These are phyloP conservation scores for Cercospora janseana DNA, from an alignment of 2,329 filamentous ascomycete genomes.

Conservation along the genomic window DNA sequence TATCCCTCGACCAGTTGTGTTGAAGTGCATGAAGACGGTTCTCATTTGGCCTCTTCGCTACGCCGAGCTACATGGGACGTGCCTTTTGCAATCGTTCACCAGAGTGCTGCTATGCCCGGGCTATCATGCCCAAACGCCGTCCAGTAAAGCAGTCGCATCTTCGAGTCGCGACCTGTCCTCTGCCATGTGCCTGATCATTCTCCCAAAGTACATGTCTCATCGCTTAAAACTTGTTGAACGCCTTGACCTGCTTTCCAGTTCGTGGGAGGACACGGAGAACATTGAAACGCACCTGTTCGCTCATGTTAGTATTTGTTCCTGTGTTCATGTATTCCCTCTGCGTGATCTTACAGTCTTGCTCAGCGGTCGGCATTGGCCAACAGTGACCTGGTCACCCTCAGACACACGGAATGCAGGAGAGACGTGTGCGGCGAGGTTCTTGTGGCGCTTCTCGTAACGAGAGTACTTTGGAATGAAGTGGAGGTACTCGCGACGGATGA, in stretches of 20 bases:
- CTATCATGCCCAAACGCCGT: constrained; percentile 28
- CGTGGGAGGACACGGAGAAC: constrained; percentile 96
- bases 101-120: constrained; percentile 17
- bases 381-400: constrained; percentile 98
- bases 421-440: constrained; percentile 99
- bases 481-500: constrained; percentile 99
- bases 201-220: constrained; percentile 24
- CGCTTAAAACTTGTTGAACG: constrained; percentile 94
- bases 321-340: constrained; percentile 4
- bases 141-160: constrained; percentile 27
- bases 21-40: constrained; percentile 30
- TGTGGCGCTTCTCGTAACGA: constrained; percentile 99
- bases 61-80: constrained; percentile 26
- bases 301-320: constrained; percentile 23
- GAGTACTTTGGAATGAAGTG: constrained; percentile 99
- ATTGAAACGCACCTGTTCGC: constrained; percentile 89
- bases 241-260: constrained; percentile 96
- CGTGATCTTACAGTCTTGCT: constrained; percentile 90
- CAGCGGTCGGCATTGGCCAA: constrained; percentile 98
- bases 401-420: constrained; percentile 99
- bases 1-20: too few species aligned
- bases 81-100: constrained; percentile 12
- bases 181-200: constrained; percentile 17
- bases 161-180: constrained; percentile 17
- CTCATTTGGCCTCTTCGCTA: constrained; percentile 28